Conservation (phyloP, 495 filamentous ascomycete genomes). For the Penicillium maclennaniae region DNA sequence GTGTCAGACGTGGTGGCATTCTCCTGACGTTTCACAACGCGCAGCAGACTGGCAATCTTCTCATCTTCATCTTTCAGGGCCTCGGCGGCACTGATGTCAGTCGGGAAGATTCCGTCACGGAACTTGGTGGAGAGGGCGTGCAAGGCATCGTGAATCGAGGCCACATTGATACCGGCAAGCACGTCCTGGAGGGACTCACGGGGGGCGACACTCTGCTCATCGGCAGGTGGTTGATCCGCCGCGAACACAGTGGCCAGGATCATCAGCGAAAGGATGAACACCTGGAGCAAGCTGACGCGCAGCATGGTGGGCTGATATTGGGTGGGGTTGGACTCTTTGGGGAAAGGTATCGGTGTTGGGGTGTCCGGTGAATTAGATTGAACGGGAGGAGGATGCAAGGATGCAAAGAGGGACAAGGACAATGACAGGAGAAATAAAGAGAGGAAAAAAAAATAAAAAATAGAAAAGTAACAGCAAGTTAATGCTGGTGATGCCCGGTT, state of each 20-base stretch:
- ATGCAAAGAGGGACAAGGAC: slow-evolving; percentile 1
- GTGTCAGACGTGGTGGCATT: slow-evolving; percentile 27
- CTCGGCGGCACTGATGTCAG: slow-evolving; percentile 45
- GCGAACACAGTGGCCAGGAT: slow-evolving; percentile 18
- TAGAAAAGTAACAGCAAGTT: background rate
- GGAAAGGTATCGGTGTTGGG: slow-evolving; percentile 22
- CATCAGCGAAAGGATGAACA: slow-evolving; percentile 18
- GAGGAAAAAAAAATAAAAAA: background rate
- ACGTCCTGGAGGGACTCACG: slow-evolving; percentile 38
- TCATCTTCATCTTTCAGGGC: slow-evolving; percentile 46
- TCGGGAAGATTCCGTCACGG: slow-evolving; percentile 48
- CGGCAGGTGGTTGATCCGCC: slow-evolving; percentile 14
- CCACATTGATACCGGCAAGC: slow-evolving; percentile 36
- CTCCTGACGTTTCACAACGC: slow-evolving; percentile 40
- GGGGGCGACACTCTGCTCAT: slow-evolving; percentile 10
- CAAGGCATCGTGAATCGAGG: slow-evolving; percentile 46
- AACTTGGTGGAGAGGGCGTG: slow-evolving; percentile 48
- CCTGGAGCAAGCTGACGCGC: slow-evolving; percentile 22
- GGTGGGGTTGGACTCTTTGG: slow-evolving; percentile 4
- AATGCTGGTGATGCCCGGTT: background rate
- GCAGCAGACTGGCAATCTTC: slow-evolving; percentile 40
- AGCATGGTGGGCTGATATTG: slow-evolving; percentile 14
- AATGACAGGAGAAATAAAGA: slow-evolving; percentile 17
- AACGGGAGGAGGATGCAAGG: background rate
- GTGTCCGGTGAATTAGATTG: slow-evolving; percentile 11